These are phyloP conservation scores for Cryphonectria japonica DNA, from an alignment of 2,329 filamentous ascomycete species.

Conservation along the genomic window DNA sequence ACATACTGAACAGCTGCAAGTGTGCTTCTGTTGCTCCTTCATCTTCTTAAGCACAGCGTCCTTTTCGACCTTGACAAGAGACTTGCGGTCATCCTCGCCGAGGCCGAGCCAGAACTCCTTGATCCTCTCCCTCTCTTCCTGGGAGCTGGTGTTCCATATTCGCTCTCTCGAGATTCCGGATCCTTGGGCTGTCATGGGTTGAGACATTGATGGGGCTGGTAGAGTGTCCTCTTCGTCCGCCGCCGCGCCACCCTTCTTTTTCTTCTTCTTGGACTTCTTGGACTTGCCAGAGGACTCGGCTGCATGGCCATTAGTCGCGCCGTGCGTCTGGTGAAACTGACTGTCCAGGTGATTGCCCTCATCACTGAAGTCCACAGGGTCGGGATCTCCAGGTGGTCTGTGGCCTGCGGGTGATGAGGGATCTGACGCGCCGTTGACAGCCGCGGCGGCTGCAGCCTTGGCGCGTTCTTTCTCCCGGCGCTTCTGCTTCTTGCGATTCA, in stretches of 20 bases:
- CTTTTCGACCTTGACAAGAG: conserved; percentile 96
- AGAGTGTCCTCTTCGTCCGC: conserved; percentile 34
- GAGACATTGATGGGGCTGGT: conserved; percentile 36
- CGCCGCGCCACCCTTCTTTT: conserved; percentile 55
- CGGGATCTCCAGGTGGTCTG: conserved; percentile 46
- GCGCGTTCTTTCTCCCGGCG: conserved; percentile 83
- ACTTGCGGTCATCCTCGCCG: conserved; percentile 92
- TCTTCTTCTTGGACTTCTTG: conserved; percentile 72
- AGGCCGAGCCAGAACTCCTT: conserved; percentile 98
- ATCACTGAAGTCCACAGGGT: conserved; percentile 61
- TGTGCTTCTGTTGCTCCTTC: conserved; percentile 99
- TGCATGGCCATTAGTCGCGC: conserved; percentile 39
- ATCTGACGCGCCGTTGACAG: conserved; percentile 44
- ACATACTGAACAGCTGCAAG: conserved; percentile 96
- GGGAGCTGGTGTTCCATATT: conserved; percentile 96
- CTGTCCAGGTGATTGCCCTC: conserved; percentile 47
- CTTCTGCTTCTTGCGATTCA: conserved; percentile 96
- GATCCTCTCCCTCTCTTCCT: conserved; percentile 94
- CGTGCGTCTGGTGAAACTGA: conserved; percentile 43
- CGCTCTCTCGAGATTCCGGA: conserved; percentile 71
- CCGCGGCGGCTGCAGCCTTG: conserved; percentile 60
- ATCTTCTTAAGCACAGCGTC: conserved; percentile 98
- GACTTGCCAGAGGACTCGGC: conserved; percentile 43
- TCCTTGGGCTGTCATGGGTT: conserved; percentile 39
- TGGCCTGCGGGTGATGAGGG: conserved; percentile 37